Evolutionary conservation across 1,139 yeast genomes (phyloP).

Genomic region (Lodderomyces beijingensis): DNA sequence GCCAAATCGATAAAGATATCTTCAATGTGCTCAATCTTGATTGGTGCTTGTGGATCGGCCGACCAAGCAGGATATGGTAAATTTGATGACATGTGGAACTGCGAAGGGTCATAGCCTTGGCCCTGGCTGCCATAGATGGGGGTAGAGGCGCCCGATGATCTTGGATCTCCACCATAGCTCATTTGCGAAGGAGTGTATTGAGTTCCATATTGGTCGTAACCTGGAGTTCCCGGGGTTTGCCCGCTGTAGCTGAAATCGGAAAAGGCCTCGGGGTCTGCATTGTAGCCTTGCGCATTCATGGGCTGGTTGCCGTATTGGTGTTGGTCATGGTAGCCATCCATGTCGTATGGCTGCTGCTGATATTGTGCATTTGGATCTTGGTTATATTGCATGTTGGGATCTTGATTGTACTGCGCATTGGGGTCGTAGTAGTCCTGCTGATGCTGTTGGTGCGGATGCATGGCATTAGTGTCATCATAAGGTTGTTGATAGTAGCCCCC

Average conservation of each 20-base stretch:
- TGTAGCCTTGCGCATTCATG: slow-evolving; percentile 48
- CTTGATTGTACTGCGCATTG: slow-evolving; percentile 27
- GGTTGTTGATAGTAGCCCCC: slow-evolving; percentile 50
- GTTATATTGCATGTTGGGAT: slow-evolving; percentile 26
- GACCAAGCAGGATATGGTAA: slow-evolving; percentile 96
- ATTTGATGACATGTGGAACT: slow-evolving; percentile 54
- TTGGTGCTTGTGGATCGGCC: slow-evolving; percentile 82
- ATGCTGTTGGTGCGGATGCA: slow-evolving; percentile 19
- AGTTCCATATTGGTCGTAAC: slow-evolving; percentile 74
- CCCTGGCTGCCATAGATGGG: slow-evolving; percentile 81
- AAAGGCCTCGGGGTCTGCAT: slow-evolving; percentile 68
- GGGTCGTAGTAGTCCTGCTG: slow-evolving; percentile 44
- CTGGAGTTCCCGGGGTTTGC: slow-evolving; percentile 64
- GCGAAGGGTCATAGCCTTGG: slow-evolving; percentile 62
- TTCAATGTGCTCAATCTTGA: slow-evolving; percentile 79
- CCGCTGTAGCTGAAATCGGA: slow-evolving; percentile 75
- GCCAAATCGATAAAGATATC: slow-evolving; percentile 87
- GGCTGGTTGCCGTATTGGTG: slow-evolving; percentile 21
- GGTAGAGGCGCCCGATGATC: slow-evolving; percentile 93
- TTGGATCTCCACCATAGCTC: slow-evolving; percentile 71
- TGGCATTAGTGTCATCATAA: slow-evolving; percentile 19
- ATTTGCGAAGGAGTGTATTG: slow-evolving; percentile 79
- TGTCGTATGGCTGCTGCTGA: slow-evolving; percentile 47
- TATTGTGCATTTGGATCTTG: slow-evolving; percentile 47
- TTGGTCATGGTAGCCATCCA: slow-evolving; percentile 44